These are phyloP conservation scores for Lathyrus sativus DNA, from an alignment of 306 rosid genomes.

Conservation along the genomic window DNA sequence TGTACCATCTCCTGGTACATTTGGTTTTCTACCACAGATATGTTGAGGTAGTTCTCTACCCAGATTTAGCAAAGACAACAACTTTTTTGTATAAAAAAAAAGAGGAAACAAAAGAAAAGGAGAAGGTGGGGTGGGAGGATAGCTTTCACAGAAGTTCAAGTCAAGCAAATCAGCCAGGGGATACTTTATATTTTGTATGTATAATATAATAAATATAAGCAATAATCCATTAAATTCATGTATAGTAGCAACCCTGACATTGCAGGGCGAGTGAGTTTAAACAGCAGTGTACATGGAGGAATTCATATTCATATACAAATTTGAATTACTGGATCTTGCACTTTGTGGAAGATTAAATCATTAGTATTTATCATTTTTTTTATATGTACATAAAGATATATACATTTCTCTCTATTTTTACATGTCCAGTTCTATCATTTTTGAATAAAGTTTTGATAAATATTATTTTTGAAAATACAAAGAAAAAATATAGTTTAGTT, in stretches of 20 bases:
- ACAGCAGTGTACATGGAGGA: slow-evolving; percentile 61
- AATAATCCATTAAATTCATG: slow-evolving; percentile 78
- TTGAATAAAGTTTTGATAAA: no score
- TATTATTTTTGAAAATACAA: background rate
- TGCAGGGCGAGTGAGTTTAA: slow-evolving; percentile 69
- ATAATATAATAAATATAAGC: slow-evolving; percentile 40
- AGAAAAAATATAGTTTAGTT: background rate
- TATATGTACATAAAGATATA: no score
- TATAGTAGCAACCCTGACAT: slow-evolving; percentile 92
- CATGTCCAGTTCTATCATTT: no score
- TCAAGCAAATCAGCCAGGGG: slow-evolving; percentile 47
- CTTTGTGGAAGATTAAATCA: slow-evolving; percentile 48
- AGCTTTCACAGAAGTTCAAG: slow-evolving; percentile 43
- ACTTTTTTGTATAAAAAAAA: slow-evolving; percentile 44
- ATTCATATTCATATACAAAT: slow-evolving; percentile 49
- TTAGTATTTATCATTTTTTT: slow-evolving; percentile 36
- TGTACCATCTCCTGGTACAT: slow-evolving; percentile 49
- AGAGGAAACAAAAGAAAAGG: slow-evolving; percentile 42
- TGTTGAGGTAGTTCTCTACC: slow-evolving; percentile 43
- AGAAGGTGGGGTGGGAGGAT: slow-evolving; percentile 38
- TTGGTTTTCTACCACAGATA: slow-evolving; percentile 50
- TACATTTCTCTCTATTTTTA: no score
- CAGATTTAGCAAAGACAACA: slow-evolving; percentile 42
- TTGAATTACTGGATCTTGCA: slow-evolving; percentile 56
- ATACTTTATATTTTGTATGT: slow-evolving; percentile 44